These are phyloP conservation scores for Euryodendron excelsum DNA, from an alignment of 148 eudicot species.

Conservation along the genomic window DNA sequence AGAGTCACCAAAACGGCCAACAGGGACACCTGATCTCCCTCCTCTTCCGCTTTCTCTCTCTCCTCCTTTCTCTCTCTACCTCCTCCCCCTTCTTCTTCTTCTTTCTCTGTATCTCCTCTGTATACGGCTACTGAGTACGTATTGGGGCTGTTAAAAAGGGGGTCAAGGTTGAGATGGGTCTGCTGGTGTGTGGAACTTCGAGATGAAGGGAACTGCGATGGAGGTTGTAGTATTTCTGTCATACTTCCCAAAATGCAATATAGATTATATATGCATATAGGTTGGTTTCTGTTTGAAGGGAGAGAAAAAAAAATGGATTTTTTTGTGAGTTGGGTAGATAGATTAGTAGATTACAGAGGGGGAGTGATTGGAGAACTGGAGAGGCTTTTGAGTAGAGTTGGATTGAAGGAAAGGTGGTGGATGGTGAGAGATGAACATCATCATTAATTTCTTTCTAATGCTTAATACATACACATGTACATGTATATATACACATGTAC, in stretches of 20 bases:
- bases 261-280: not conserved
- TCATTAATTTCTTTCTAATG: conserved; percentile 9
- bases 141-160: conserved; percentile 25
- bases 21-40: conserved; percentile 46
- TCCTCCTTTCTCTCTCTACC: conserved; percentile 22
- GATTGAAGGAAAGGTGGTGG: conserved; percentile 76
- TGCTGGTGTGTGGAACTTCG: conserved; percentile 62
- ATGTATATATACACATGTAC: not conserved
- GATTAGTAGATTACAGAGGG: conserved; percentile 26
- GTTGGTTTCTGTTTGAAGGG: not conserved
- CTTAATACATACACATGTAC: conserved; percentile 12
- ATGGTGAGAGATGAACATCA: conserved; percentile 65
- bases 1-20: conserved; percentile 53
- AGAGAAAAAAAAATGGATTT: not conserved
- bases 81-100: conserved; percentile 11
- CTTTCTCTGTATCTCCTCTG: conserved; percentile 16
- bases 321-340: conserved; percentile 15
- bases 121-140: conserved; percentile 26
- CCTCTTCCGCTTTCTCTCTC: conserved; percentile 25
- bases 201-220: conserved; percentile 45
- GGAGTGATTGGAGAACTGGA: not conserved
- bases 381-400: conserved; percentile 55
- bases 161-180: conserved; percentile 15
- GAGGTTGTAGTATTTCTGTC: conserved; percentile 46
- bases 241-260: conserved; percentile 18